phyloP scores from a whole-genome alignment of 306 rosid genomes.

The Abrus pulchellus region DNA sequence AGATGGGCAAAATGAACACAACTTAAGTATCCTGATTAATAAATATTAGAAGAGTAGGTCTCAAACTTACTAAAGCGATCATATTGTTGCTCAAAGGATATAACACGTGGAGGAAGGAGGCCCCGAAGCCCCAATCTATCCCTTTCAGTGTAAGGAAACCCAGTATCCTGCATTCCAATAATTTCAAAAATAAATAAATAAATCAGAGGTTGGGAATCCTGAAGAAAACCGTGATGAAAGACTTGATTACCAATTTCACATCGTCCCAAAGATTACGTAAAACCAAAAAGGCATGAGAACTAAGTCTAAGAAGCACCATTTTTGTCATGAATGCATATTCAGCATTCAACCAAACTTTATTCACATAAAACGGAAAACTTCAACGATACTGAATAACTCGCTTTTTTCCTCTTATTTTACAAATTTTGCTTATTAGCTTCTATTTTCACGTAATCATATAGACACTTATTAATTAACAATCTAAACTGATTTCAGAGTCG shows the following conservation, averaged over 20 bases:
- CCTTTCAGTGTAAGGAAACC: slow-evolving; percentile 93
- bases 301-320: slow-evolving; percentile 12
- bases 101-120: slow-evolving; percentile 96
- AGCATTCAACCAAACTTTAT: slow-evolving; percentile 34
- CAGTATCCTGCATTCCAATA: slow-evolving; percentile 83
- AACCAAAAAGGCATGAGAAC: slow-evolving; percentile 27
- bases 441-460: slow-evolving; percentile 15
- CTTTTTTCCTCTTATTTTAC: too few relatives aligned
- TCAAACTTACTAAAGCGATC: slow-evolving; percentile 86
- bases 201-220: not conserved
- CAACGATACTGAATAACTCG: not conserved
- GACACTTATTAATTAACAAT: not conserved
- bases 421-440: not conserved
- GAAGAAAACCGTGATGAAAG: slow-evolving; percentile 23
- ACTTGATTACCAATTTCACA: slow-evolving; percentile 28
- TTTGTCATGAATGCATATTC: slow-evolving; percentile 7
- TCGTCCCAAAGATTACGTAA: slow-evolving; percentile 30
- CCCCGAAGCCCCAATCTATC: slow-evolving; percentile 98
- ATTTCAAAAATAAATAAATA: slow-evolving; percentile 1
- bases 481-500: not conserved
- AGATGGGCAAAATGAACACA: slow-evolving; percentile 15
- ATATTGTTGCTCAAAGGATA: slow-evolving; percentile 96
- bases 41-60: slow-evolving; percentile 31
- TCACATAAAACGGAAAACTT: slow-evolving; percentile 3
- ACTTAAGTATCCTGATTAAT: slow-evolving; percentile 13